A percentile compares a stretch with the other conserved stretches of the same genome.
Evolutionary conservation across 129 eudicot genomes (phyloP).

Genomic region (Artemisia argyi): DNA sequence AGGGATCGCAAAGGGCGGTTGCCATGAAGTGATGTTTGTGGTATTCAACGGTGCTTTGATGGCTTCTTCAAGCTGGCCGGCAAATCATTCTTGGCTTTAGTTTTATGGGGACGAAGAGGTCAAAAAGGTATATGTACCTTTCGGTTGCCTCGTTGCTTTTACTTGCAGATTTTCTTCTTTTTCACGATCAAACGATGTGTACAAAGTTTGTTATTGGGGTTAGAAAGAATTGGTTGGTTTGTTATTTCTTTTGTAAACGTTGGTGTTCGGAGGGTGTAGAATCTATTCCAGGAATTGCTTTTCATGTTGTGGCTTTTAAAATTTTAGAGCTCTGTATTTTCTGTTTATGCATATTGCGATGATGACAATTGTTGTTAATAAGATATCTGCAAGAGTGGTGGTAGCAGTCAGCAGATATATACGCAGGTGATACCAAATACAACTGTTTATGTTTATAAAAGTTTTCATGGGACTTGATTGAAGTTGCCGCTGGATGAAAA

Average conservation of each 20-base stretch:
- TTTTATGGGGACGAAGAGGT: constrained; percentile 23
- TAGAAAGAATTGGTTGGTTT: constrained; percentile 34
- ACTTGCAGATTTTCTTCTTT: constrained; percentile 9
- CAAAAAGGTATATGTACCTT: constrained; percentile 29
- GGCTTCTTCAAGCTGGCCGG: constrained; percentile 43
- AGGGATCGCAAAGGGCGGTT: constrained; percentile 50
- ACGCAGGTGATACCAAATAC: too few relatives aligned
- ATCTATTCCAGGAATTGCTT: constrained; percentile 5
- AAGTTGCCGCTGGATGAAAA: too few relatives aligned
- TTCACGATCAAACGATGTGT: constrained; percentile 23
- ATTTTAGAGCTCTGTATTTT: not conserved
- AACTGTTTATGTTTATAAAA: too few relatives aligned
- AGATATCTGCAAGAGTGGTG: not conserved
- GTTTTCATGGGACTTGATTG: too few relatives aligned
- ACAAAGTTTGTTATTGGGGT: constrained; percentile 38
- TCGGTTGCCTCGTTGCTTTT: constrained; percentile 29
- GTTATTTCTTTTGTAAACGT: constrained; percentile 28
- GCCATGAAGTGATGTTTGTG: constrained; percentile 51
- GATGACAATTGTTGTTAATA: not conserved
- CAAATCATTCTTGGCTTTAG: constrained; percentile 92
- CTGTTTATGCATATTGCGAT: not conserved
- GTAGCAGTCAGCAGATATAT: too few relatives aligned
- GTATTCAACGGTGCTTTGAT: too few relatives aligned
- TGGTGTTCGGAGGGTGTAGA: constrained; percentile 27
- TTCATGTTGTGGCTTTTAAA: not conserved